Conservation (phyloP, 345 rosid species). For the Moricandia moricandioides region DNA sequence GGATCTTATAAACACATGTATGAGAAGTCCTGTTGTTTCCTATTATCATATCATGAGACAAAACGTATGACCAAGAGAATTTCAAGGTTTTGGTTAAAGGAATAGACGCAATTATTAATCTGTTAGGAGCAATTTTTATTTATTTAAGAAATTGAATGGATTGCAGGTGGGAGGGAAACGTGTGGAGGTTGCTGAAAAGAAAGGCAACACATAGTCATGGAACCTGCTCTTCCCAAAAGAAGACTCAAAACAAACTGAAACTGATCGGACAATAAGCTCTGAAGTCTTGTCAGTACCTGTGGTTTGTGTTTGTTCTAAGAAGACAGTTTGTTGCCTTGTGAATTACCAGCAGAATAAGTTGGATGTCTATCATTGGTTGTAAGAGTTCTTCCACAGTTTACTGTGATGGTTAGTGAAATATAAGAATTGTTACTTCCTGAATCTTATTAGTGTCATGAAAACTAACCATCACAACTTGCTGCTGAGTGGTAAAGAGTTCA, state of each 20-base stretch:
- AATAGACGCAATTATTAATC: background rate
- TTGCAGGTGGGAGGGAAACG: constrained; percentile 72
- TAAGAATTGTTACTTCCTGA: background rate
- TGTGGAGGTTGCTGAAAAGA: constrained; percentile 69
- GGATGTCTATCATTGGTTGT: background rate
- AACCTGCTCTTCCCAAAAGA: constrained; percentile 65
- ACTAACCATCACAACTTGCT: background rate
- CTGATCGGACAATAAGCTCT: background rate
- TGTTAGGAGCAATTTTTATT: background rate
- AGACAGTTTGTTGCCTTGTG: background rate
- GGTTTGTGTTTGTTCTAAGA: background rate
- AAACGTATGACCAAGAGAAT: background rate
- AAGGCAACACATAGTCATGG: constrained; percentile 74
- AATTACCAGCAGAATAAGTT: background rate
- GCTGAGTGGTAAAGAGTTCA: background rate
- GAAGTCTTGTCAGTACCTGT: background rate
- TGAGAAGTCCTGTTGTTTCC: background rate
- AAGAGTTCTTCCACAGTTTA: background rate
- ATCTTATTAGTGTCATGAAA: background rate
- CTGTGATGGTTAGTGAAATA: background rate
- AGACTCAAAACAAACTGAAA: constrained; percentile 59
- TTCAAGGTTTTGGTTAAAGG: background rate
- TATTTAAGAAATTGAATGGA: background rate
- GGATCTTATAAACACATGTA: no score
- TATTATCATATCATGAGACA: background rate